Percentiles rank a stretch among this genome's conserved stretches.
Evolutionary conservation across 192 early-diverging fungal species (phyloP).

Genomic region (Umbelopsis ramanniana): DNA sequence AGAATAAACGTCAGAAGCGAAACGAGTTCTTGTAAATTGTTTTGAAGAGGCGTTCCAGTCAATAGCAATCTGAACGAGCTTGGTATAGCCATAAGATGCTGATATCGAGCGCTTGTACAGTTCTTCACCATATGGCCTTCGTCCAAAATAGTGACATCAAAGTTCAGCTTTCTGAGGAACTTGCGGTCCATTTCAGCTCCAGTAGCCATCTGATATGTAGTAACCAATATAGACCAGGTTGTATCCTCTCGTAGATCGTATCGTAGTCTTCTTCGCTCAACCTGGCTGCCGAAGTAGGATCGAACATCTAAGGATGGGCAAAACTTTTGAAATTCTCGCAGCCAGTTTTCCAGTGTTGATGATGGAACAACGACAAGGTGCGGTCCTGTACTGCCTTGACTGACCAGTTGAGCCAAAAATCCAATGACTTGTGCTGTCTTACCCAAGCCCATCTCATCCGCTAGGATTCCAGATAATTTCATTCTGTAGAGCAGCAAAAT

Average conservation of each 20-base stretch:
- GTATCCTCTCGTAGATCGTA: slow-evolving; percentile 53
- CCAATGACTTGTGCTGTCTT: slow-evolving; percentile 92
- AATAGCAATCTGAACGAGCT: slow-evolving; percentile 69
- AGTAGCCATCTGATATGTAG: slow-evolving; percentile 83
- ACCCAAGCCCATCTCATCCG: slow-evolving; percentile 88
- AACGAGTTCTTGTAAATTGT: slow-evolving; percentile 88
- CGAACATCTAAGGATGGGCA: slow-evolving; percentile 62
- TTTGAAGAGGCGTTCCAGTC: slow-evolving; percentile 88
- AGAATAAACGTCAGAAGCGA: slow-evolving; percentile 87
- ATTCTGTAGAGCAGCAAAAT: slow-evolving; percentile 74
- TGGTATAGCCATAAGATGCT: slow-evolving; percentile 68
- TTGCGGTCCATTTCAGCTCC: slow-evolving; percentile 68
- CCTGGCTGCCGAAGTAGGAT: slow-evolving; percentile 62
- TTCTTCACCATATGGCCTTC: slow-evolving; percentile 96
- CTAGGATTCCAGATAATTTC: slow-evolving; percentile 76
- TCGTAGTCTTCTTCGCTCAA: slow-evolving; percentile 59
- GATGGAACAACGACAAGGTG: slow-evolving; percentile 86
- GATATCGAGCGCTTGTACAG: slow-evolving; percentile 76
- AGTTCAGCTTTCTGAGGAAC: slow-evolving; percentile 70
- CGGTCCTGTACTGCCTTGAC: slow-evolving; percentile 59
- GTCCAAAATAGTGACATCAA: slow-evolving; percentile 79
- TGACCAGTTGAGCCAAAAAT: slow-evolving; percentile 67
- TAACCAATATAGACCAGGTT: slow-evolving; percentile 72
- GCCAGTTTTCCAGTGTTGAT: slow-evolving; percentile 89
- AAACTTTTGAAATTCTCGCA: slow-evolving; percentile 81